phyloP scores from a whole-genome alignment of 768 basidiomycete species.

The Gymnopilus dilepis region DNA sequence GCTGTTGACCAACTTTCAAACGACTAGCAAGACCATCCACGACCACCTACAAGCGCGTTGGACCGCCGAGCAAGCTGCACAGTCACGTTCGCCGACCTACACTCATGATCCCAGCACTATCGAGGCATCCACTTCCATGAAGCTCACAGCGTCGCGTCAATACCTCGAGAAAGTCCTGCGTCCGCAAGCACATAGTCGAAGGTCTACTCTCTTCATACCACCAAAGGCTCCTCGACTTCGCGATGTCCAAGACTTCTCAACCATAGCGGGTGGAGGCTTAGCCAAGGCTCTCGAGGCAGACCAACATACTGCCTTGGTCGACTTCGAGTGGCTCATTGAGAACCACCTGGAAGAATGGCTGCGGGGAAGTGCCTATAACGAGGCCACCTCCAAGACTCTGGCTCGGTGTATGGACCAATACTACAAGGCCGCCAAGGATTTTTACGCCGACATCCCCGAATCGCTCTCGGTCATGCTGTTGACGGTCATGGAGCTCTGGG shows the following conservation, averaged over 20 bases:
- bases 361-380: constrained; percentile 14
- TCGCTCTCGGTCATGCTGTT: constrained; percentile 48
- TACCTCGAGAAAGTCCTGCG: constrained; percentile 33
- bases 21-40: constrained; percentile 24
- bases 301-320: constrained; percentile 30
- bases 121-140: constrained; percentile 34
- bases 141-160: constrained; percentile 31
- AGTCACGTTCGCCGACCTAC: constrained; percentile 31
- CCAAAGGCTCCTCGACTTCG: constrained; percentile 24
- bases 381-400: constrained; percentile 26
- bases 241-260: constrained; percentile 8
- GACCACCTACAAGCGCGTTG: constrained; percentile 39
- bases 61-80: constrained; percentile 32
- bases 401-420: constrained; percentile 29
- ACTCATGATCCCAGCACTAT: constrained; percentile 30
- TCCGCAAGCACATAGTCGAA: not conserved
- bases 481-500: constrained; percentile 54
- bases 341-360: constrained; percentile 40
- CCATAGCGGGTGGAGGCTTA: constrained; percentile 5
- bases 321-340: constrained; percentile 43
- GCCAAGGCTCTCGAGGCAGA: constrained; percentile 5
- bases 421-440: constrained; percentile 21
- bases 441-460: constrained; percentile 42
- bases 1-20: constrained; percentile 25
- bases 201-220: constrained; percentile 22